Conservation (phyloP, 768 basidiomycete genomes). For the Suillus discolor region DNA sequence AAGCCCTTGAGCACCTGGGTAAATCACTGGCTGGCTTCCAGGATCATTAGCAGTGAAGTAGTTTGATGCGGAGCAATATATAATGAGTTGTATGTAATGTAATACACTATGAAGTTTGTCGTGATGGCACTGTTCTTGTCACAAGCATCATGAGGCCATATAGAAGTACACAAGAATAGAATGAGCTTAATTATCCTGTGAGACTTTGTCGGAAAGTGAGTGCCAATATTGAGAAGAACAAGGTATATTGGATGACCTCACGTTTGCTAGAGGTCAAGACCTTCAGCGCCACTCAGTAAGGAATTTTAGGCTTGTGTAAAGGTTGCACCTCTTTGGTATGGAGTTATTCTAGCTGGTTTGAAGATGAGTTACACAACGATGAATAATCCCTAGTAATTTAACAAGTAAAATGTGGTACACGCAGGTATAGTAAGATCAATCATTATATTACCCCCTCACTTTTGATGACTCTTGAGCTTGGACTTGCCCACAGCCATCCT, state of each 20-base stretch:
- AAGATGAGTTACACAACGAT: too few relatives aligned
- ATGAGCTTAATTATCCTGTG: neutral
- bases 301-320: too few relatives aligned
- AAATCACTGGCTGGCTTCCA: neutral
- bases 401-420: neutral
- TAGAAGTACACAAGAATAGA: neutral
- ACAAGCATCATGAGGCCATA: neutral
- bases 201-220: neutral
- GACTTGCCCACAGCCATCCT: too few relatives aligned
- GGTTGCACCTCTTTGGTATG: too few relatives aligned
- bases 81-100: neutral
- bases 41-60: neutral
- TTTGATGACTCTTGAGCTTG: neutral
- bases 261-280: too few relatives aligned
- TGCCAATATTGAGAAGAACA: too few relatives aligned
- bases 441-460: neutral
- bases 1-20: neutral
- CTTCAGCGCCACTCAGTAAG: too few relatives aligned
- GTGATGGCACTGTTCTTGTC: neutral
- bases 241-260: too few relatives aligned
- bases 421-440: neutral
- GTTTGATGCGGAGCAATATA: neutral
- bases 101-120: neutral
- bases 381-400: neutral
- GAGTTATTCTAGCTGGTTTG: too few relatives aligned